These are phyloP conservation scores for Pleurotus platypus DNA, from an alignment of 768 basidiomycete genomes.

Conservation along the genomic window DNA sequence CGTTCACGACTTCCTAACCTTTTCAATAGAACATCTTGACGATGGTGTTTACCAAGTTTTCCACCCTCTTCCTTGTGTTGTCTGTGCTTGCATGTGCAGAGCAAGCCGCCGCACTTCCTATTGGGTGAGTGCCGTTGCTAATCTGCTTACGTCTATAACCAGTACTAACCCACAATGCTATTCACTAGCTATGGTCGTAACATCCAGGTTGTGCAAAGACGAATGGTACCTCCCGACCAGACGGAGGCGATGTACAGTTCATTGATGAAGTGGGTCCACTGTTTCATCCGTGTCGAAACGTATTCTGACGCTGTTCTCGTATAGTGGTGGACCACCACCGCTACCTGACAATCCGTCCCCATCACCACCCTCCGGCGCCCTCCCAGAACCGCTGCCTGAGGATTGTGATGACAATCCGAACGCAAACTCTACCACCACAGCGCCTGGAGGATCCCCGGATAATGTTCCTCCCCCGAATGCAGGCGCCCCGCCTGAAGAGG, in stretches of 20 bases:
- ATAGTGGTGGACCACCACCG: background rate
- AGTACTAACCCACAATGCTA: background rate
- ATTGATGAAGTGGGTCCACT: background rate
- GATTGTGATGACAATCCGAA: background rate
- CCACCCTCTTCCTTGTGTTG: background rate
- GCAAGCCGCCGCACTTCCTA: background rate
- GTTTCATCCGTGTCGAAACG: background rate
- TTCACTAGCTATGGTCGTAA: background rate
- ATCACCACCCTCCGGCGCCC: too few relatives aligned
- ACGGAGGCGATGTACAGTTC: background rate
- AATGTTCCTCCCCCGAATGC: background rate
- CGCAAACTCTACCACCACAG: background rate
- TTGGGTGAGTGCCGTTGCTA: background rate
- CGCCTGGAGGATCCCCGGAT: background rate
- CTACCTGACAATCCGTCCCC: background rate
- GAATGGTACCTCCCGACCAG: background rate
- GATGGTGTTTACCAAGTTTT: constrained; percentile 1
- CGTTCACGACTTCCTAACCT: background rate
- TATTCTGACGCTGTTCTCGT: background rate
- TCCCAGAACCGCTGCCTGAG: background rate
- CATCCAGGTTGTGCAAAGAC: background rate
- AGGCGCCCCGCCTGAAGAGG: background rate
- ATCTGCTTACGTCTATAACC: background rate
- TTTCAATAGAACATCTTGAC: background rate
- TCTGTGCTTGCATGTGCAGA: background rate